Conservation (phyloP, 176 grass and related monocot species). For the Aegilops speltoides region DNA sequence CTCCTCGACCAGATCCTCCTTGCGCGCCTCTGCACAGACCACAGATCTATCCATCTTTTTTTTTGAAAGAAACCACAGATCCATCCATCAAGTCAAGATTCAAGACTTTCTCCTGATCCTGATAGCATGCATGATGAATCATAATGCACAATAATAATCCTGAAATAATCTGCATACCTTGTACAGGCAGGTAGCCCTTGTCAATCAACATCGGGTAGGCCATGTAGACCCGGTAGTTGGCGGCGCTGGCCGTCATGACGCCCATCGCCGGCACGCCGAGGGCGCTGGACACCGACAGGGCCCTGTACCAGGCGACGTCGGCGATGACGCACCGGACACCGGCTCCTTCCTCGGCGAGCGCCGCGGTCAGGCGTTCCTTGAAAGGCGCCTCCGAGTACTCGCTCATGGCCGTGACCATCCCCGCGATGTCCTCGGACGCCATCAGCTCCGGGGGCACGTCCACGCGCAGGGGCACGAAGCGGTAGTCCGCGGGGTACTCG, state of each 20-base stretch:
- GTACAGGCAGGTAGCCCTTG: constrained; percentile 1
- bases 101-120: no score
- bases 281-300: background rate
- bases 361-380: background rate
- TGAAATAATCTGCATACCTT: background rate
- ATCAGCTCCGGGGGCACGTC: background rate
- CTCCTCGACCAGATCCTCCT: background rate
- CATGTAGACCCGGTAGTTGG: constrained; percentile 10
- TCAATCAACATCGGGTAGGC: background rate
- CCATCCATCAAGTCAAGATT: no score
- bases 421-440: background rate
- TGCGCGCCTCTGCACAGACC: background rate
- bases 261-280: background rate
- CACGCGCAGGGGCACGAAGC: background rate
- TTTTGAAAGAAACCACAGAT: no score
- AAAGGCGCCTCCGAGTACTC: background rate
- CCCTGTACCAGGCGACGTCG: background rate
- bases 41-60: background rate
- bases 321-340: background rate
- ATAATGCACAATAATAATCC: no score
- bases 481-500: background rate
- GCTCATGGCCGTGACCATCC: background rate
- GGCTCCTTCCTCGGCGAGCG: background rate
- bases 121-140: no score
- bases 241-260: constrained; percentile 11